Conservation (phyloP, 1,284 basidiomycete species). For the Rhodotorula sp. region DNA sequence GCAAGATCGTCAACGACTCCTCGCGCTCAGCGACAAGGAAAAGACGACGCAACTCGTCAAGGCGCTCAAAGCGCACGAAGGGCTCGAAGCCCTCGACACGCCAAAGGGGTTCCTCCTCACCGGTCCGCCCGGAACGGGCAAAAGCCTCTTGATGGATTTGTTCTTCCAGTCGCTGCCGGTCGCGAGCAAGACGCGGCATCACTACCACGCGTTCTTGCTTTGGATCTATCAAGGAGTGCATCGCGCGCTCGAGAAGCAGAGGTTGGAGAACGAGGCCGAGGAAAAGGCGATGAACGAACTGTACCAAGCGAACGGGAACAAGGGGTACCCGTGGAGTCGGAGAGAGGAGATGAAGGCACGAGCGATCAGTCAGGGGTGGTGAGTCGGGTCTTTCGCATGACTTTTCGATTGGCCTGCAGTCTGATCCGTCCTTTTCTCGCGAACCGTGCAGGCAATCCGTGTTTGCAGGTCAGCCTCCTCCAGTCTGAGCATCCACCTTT, state of each 20-base stretch:
- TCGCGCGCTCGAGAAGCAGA: conserved; percentile 43
- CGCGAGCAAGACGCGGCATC: conserved; percentile 62
- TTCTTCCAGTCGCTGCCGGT: conserved; percentile 64
- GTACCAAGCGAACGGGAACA: conserved; percentile 19
- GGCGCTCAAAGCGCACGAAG: conserved; percentile 61
- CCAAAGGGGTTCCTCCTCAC: conserved; percentile 58
- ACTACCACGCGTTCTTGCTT: conserved; percentile 68
- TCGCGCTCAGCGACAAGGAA: conserved; percentile 26
- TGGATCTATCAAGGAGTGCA: conserved; percentile 64
- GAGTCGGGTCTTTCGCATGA: not conserved
- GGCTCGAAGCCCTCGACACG: conserved; percentile 60
- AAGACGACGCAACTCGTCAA: conserved; percentile 54
- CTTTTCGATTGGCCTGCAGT: not conserved
- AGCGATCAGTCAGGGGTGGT: conserved; percentile 45
- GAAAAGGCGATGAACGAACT: conserved; percentile 43
- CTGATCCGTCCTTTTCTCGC: no score
- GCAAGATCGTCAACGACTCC: conserved; percentile 20
- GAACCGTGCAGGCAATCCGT: conserved; percentile 15
- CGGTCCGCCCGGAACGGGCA: conserved; percentile 55
- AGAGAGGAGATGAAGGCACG: conserved; percentile 44
- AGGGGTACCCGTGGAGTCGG: conserved; percentile 45
- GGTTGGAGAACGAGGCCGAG: conserved; percentile 52
- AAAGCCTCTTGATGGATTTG: conserved; percentile 64
- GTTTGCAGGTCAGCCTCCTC: not conserved
- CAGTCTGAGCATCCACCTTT: conserved; percentile 3